phyloP scores from a whole-genome alignment of 2,329 filamentous ascomycete species.

The Trichoderma oligosporum region DNA sequence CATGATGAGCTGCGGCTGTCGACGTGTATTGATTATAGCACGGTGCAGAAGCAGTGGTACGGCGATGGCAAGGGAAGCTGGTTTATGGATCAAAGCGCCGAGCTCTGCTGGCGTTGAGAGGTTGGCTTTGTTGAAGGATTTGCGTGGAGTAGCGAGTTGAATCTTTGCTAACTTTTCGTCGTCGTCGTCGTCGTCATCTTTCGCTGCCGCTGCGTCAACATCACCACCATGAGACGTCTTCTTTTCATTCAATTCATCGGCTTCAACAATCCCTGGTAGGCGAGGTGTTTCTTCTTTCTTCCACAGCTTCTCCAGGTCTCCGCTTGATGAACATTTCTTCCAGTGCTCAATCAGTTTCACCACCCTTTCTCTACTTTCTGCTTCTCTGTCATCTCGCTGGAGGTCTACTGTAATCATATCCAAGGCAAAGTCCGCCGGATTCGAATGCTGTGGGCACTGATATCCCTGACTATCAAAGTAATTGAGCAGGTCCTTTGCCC shows the following conservation, averaged over 20 bases:
- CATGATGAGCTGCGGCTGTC: constrained; percentile 61
- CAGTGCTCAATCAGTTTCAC: constrained; percentile 58
- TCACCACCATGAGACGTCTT: background rate
- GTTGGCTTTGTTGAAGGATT: constrained; percentile 40
- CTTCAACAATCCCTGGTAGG: constrained; percentile 31
- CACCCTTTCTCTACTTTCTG: constrained; percentile 60
- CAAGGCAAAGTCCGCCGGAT: constrained; percentile 73
- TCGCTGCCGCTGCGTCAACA: background rate
- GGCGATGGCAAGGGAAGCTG: constrained; percentile 57
- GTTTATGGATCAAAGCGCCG: constrained; percentile 62
- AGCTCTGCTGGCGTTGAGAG: constrained; percentile 68
- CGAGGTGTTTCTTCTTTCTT: constrained; percentile 19
- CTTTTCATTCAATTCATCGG: constrained; percentile 27
- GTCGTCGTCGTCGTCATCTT: too few species aligned
- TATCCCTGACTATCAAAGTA: constrained; percentile 61
- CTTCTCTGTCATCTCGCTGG: constrained; percentile 61
- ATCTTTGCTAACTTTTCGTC: background rate
- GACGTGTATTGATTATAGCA: constrained; percentile 64
- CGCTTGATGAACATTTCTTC: constrained; percentile 30
- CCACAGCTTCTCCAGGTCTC: constrained; percentile 13
- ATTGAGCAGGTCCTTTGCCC: constrained; percentile 58
- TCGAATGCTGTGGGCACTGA: constrained; percentile 64
- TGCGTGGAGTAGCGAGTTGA: constrained; percentile 32
- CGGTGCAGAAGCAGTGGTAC: constrained; percentile 66
- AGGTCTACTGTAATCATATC: constrained; percentile 74